Evolutionary conservation across 139 green algal genomes (phyloP).

Genomic region (Closterium sp.): DNA sequence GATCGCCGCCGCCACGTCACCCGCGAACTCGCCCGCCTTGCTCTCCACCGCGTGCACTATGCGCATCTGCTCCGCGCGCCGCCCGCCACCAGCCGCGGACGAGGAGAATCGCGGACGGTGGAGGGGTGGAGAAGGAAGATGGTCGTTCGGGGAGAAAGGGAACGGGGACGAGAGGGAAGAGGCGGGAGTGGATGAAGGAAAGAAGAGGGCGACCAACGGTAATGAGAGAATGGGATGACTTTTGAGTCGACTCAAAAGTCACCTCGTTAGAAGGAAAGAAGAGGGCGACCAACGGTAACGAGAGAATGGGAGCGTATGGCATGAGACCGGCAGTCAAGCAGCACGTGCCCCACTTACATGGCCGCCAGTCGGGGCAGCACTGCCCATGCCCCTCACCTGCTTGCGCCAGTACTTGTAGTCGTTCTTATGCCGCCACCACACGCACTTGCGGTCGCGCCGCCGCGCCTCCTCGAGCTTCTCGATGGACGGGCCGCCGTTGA

Average conservation of each 20-base stretch:
- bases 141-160: background rate
- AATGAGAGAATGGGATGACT: too few species aligned
- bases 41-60: conserved; percentile 11
- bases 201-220: background rate
- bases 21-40: conserved; percentile 2
- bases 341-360: background rate
- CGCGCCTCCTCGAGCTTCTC: conserved; percentile 14
- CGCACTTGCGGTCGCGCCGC: conserved; percentile 2
- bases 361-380: background rate
- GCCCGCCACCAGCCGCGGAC: background rate
- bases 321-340: background rate
- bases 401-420: conserved; percentile 31
- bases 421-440: conserved; percentile 21
- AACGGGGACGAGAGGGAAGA: background rate
- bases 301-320: background rate
- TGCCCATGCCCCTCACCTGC: background rate
- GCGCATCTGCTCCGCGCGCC: conserved; percentile 1
- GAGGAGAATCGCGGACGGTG: background rate
- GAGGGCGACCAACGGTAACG: background rate
- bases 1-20: conserved; percentile 1
- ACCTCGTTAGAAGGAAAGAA: too few species aligned
- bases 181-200: background rate
- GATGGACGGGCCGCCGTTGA: background rate
- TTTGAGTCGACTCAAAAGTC: too few species aligned
- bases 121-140: background rate